Base-by-base conservation (phyloP, 2,329 filamentous ascomycete species). In the Aotearoamyces nothofagi region DNA sequence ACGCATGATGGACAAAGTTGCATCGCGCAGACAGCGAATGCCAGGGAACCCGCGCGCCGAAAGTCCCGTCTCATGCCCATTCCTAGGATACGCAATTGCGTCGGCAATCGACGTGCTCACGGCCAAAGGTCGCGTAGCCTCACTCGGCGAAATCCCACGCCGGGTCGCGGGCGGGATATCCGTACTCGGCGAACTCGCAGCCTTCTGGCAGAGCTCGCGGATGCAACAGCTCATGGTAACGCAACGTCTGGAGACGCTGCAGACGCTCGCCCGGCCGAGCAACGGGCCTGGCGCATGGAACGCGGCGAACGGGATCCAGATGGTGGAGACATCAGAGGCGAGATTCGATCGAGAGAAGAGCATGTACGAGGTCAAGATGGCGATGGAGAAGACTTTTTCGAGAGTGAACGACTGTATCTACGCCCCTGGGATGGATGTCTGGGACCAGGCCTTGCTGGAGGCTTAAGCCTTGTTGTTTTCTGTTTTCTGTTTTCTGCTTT, bases 61-160 rank as follows among this genome's bases (percentile, higher is more conserved):
- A 7, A 23, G 15, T 1, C 36, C 36, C 10, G 60, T 66, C 22
- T 63, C 68, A 0, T 66, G 62, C n/a, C 72, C 75, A 0, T 71
- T 75, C 36, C 56, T 69, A 11, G 69, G 67, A n/a, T 69, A 68
- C 37, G 63, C 66, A 5, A 61, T 77, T 14, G 55, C 73, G 17
- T 63, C 71, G 26, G 74, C 76, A 0, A 58, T 76, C 17, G 78
- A 83, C 39, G 66, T 79, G n/a, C n/a, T n/a, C n/a, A n/a, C n/a
- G n/a, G n/a, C n/a, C n/a, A n/a, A n/a, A n/a, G n/a, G n/a, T n/a
- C n/a, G n/a, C n/a, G n/a, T n/a, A n/a, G n/a, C n/a, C n/a, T n/a
- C n/a, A n/a, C n/a, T n/a, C n/a, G n/a, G n/a, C n/a, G n/a, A n/a
- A n/a, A n/a, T n/a, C n/a, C n/a, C n/a, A n/a, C n/a, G n/a, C n/a